Evolutionary conservation across 306 rosid species (phyloP).

Genomic region (Sicyos edulis): DNA sequence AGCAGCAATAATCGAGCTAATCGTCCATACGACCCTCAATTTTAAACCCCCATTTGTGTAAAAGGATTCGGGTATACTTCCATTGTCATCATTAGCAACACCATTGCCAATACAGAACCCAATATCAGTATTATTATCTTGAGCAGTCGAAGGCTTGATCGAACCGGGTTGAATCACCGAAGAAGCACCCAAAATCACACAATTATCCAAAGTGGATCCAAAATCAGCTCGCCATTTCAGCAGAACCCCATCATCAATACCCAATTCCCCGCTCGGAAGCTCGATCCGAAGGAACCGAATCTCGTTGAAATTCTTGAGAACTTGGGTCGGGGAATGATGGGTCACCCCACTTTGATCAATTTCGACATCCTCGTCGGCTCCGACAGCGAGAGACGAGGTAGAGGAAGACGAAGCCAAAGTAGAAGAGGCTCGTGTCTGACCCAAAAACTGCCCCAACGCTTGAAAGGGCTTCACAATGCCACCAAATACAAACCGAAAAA

Average conservation of each 20-base stretch:
- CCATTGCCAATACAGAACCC: conserved; percentile 20
- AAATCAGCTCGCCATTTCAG: conserved; percentile 93
- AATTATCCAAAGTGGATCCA: conserved; percentile 86
- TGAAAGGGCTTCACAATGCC: conserved; percentile 85
- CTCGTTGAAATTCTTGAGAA: conserved; percentile 83
- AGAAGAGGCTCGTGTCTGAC: conserved; percentile 41
- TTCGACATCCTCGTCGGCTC: conserved; percentile 43
- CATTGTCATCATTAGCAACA: conserved; percentile 50
- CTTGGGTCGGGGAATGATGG: conserved; percentile 96
- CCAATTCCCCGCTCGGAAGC: conserved; percentile 90
- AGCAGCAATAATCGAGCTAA: conserved; percentile 89
- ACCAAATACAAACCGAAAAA: conserved; percentile 63
- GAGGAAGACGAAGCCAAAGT: conserved; percentile 24
- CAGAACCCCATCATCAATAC: conserved; percentile 88
- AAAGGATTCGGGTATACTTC: conserved; percentile 92
- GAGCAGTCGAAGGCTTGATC: conserved; percentile 16
- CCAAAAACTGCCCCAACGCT: conserved; percentile 67
- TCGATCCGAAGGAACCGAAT: conserved; percentile 88
- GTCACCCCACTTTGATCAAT: conserved; percentile 67
- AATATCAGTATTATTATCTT: conserved; percentile 5
- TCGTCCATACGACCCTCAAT: conserved; percentile 91
- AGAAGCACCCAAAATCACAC: conserved; percentile 89
- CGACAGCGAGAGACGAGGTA: conserved; percentile 55
- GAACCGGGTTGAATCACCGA: conserved; percentile 42
- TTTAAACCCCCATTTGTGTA: conserved; percentile 89